Conservation (phyloP, 2,329 filamentous ascomycete species). For the Cercospora citrullina region DNA sequence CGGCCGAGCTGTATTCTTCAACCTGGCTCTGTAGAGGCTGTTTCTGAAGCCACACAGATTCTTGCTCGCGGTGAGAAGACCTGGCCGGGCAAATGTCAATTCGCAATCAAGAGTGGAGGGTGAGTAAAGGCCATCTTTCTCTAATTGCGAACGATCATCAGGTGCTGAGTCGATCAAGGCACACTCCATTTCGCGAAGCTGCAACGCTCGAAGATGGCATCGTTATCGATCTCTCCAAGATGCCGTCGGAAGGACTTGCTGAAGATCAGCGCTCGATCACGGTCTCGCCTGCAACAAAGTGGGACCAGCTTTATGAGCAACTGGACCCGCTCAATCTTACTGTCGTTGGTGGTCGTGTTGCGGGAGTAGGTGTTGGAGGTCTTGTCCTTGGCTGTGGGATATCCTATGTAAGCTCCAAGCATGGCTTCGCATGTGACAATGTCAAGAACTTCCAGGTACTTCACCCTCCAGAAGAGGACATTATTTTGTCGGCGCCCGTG, state of each 20-base stretch:
- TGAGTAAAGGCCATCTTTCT: no score
- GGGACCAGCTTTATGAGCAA: constrained; percentile 21
- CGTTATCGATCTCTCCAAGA: constrained; percentile 25
- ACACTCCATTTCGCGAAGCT: constrained; percentile 11
- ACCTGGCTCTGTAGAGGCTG: background rate
- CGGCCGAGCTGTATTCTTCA: background rate
- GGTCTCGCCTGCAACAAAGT: constrained; percentile 20
- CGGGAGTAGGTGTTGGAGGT: constrained; percentile 34
- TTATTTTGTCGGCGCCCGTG: no score
- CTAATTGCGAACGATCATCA: no score
- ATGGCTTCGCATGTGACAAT: constrained; percentile 21
- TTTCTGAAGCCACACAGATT: background rate
- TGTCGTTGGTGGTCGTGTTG: constrained; percentile 26
- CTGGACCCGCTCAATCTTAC: constrained; percentile 21
- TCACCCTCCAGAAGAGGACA: no score
- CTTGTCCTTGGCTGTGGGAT: constrained; percentile 19
- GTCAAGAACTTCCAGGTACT: constrained; percentile 26
- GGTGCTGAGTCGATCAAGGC: background rate
- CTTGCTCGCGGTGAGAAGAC: background rate
- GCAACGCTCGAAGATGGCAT: constrained; percentile 32
- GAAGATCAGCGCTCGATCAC: constrained; percentile 12
- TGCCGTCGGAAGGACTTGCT: constrained; percentile 23
- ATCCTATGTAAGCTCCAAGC: background rate
- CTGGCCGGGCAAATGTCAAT: background rate
- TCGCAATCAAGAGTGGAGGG: background rate